A percentile compares a stretch with the other conserved stretches of the same genome.
These are phyloP conservation scores for Populus hybrid DNA, from an alignment of 441 rosid species.

Conservation along the genomic window DNA sequence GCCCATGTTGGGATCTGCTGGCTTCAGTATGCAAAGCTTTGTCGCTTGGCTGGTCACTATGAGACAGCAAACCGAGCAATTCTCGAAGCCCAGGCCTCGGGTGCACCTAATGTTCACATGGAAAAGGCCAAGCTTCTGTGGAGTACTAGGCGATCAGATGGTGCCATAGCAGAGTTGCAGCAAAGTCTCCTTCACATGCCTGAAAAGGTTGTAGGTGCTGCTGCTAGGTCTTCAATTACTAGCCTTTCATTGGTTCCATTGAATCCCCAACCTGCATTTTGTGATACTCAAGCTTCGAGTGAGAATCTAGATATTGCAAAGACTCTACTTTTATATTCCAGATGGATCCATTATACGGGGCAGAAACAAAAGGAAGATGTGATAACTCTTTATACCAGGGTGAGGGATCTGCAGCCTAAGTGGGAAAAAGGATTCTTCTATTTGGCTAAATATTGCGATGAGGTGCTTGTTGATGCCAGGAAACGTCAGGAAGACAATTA, in stretches of 20 bases:
- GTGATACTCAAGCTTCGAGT: slow-evolving; percentile 52
- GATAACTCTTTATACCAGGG: slow-evolving; percentile 80
- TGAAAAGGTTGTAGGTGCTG: slow-evolving; percentile 75
- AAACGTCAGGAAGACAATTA: slow-evolving; percentile 88
- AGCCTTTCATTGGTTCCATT: slow-evolving; percentile 80
- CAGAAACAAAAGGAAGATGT: slow-evolving; percentile 99
- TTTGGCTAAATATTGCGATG: slow-evolving; percentile 93
- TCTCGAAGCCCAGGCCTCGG: slow-evolving; percentile 93
- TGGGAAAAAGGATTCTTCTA: slow-evolving; percentile 99
- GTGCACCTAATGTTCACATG: slow-evolving; percentile 88
- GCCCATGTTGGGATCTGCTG: slow-evolving; percentile 96
- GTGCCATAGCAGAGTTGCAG: slow-evolving; percentile 92
- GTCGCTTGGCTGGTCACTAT: slow-evolving; percentile 98
- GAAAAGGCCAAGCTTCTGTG: slow-evolving; percentile 99
- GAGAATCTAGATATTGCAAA: slow-evolving; percentile 81
- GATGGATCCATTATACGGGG: slow-evolving; percentile 96
- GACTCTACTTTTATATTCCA: slow-evolving; percentile 90
- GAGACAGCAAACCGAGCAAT: slow-evolving; percentile 96
- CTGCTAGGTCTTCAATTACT: slow-evolving; percentile 69
- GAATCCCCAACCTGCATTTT: slow-evolving; percentile 56
- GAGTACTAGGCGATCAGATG: slow-evolving; percentile 88
- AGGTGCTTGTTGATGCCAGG: slow-evolving; percentile 92
- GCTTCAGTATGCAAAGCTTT: slow-evolving; percentile 98
- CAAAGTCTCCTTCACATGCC: slow-evolving; percentile 93
- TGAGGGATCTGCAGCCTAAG: slow-evolving; percentile 84